Percentiles rank a stretch among this genome's conserved stretches.
These are phyloP conservation scores for Umbellularia californica DNA, from an alignment of 164 flowering plant genomes.

Conservation along the genomic window DNA sequence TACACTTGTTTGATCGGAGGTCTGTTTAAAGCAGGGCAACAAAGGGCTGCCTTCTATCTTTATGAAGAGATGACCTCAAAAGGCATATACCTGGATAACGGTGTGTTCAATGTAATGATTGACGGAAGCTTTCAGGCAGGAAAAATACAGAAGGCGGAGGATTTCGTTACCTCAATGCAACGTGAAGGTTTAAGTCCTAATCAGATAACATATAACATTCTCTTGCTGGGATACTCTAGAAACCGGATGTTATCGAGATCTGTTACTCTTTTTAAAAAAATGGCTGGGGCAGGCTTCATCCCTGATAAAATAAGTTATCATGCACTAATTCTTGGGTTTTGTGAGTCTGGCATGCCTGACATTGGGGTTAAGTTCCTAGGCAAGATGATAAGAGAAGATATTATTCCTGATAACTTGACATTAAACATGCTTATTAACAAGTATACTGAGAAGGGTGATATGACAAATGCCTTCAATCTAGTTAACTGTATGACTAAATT, in stretches of 20 bases:
- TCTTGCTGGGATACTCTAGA: constrained; percentile 63
- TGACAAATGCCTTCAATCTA: constrained; percentile 47
- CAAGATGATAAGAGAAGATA: constrained; percentile 43
- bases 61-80: constrained; percentile 46
- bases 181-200: constrained; percentile 33
- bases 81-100: constrained; percentile 43
- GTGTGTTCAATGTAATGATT: constrained; percentile 41
- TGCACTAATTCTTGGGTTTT: constrained; percentile 58
- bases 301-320: constrained; percentile 67
- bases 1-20: constrained; percentile 58
- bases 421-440: constrained; percentile 50
- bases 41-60: constrained; percentile 49
- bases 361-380: constrained; percentile 54
- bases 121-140: constrained; percentile 65
- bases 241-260: constrained; percentile 28
- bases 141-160: constrained; percentile 30
- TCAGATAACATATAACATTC: constrained; percentile 66
- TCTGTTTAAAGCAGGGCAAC: constrained; percentile 57
- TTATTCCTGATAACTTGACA: constrained; percentile 39
- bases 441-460: constrained; percentile 42
- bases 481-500: constrained; percentile 38
- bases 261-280: constrained; percentile 32
- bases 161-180: constrained; percentile 28
- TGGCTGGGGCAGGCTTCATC: constrained; percentile 34
- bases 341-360: constrained; percentile 47